These are phyloP conservation scores for Eutrema japonicum DNA, from an alignment of 345 rosid genomes.

Conservation along the genomic window DNA sequence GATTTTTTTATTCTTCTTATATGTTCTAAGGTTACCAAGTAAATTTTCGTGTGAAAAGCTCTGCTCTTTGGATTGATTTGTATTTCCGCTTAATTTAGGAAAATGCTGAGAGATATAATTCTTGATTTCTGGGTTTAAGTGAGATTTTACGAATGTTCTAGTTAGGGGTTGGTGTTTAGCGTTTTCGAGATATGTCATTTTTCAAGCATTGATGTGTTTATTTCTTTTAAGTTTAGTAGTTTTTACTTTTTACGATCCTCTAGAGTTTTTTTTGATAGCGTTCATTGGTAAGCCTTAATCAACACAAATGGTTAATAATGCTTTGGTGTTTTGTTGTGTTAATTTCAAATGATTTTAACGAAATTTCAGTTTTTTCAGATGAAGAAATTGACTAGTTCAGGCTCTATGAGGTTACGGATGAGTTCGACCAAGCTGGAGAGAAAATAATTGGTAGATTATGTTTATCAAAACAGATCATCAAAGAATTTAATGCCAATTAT, in stretches of 20 bases:
- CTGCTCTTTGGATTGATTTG: slow-evolving; percentile 2
- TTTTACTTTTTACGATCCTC: too few relatives aligned
- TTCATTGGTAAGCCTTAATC: neutral
- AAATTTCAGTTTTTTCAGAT: neutral
- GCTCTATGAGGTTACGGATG: too few relatives aligned
- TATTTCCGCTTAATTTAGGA: slow-evolving; percentile 9
- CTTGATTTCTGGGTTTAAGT: slow-evolving; percentile 23
- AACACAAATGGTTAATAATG: neutral
- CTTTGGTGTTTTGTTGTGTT: slow-evolving; percentile 10
- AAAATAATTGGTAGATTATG: too few relatives aligned
- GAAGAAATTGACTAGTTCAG: too few relatives aligned
- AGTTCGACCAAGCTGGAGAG: too few relatives aligned
- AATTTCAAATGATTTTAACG: neutral
- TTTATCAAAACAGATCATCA: too few relatives aligned
- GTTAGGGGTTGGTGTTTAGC: slow-evolving; percentile 24
- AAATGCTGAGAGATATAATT: neutral
- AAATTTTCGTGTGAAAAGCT: neutral
- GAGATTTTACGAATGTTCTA: neutral
- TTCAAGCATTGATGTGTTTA: neutral
- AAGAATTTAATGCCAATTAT: too few relatives aligned
- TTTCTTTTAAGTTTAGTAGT: neutral
- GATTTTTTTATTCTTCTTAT: too few relatives aligned
- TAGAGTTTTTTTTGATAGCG: neutral
- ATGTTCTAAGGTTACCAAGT: neutral
- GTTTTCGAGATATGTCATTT: neutral